Evolutionary conservation across 139 green algal species (phyloP).

Genomic region (Auxenochlorella pyrenoidosa): DNA sequence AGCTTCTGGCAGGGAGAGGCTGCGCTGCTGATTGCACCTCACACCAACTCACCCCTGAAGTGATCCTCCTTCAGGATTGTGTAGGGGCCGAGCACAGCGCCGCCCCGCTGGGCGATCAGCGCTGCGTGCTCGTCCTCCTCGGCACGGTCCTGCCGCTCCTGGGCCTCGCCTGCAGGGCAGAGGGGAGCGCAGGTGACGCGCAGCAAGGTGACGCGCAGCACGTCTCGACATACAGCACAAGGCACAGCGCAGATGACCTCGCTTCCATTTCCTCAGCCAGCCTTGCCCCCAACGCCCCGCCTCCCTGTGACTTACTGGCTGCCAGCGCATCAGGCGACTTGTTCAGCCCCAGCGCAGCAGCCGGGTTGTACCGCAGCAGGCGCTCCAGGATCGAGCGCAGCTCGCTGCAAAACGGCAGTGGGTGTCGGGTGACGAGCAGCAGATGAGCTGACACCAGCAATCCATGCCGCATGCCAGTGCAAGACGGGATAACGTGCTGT

Average conservation of each 20-base stretch:
- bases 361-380: slow-evolving; percentile 86
- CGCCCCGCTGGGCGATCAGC: slow-evolving; percentile 61
- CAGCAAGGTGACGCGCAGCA: too few relatives aligned
- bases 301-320: slow-evolving; percentile 7
- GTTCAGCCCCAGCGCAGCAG: slow-evolving; percentile 86
- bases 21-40: too few relatives aligned
- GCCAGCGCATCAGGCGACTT: slow-evolving; percentile 41
- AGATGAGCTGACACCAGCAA: too few relatives aligned
- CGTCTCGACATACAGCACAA: too few relatives aligned
- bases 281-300: neutral
- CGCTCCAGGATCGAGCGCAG: slow-evolving; percentile 74
- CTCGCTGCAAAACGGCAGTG: slow-evolving; percentile 59
- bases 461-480: too few relatives aligned
- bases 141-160: slow-evolving; percentile 22
- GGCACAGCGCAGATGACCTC: too few relatives aligned
- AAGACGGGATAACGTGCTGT: too few relatives aligned
- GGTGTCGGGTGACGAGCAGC: too few relatives aligned
- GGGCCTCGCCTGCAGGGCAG: slow-evolving; percentile 6
- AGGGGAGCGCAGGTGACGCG: neutral
- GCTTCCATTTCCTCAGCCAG: neutral
- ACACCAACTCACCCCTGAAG: slow-evolving; percentile 58
- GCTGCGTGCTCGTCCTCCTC: slow-evolving; percentile 31
- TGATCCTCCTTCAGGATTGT: slow-evolving; percentile 96
- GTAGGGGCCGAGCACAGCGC: slow-evolving; percentile 74
- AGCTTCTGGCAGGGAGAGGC: neutral